Percentiles rank a stretch among this genome's conserved stretches.
phyloP scores from a whole-genome alignment of 2,329 filamentous ascomycete species.

The Samsoniella hepiali region DNA sequence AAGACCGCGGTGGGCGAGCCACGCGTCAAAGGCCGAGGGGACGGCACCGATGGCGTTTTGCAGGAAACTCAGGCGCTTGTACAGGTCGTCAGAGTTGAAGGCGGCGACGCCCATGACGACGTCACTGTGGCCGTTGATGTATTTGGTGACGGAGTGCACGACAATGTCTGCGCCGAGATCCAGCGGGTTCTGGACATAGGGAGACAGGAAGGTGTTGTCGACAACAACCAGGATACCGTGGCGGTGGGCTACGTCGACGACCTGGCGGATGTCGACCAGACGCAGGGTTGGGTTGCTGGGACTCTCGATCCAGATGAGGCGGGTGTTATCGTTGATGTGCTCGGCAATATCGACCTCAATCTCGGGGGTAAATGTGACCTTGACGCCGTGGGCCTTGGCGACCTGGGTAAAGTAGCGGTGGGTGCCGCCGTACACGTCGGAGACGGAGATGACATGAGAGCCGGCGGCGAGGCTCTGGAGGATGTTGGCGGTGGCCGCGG shows the following conservation, averaged over 20 bases:
- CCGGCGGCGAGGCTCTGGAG: conserved; percentile 88
- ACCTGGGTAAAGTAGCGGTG: conserved; percentile 99
- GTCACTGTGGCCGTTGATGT: conserved; percentile 96
- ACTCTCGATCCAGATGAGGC: conserved; percentile 92
- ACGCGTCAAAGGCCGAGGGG: conserved; percentile 92
- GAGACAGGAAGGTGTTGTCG: conserved; percentile 96
- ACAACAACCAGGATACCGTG: conserved; percentile 95
- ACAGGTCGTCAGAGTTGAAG: conserved; percentile 82
- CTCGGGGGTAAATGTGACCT: conserved; percentile 88
- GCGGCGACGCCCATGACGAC: conserved; percentile 97
- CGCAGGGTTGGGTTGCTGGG: conserved; percentile 93
- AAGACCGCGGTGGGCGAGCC: conserved; percentile 93
- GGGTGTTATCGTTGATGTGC: conserved; percentile 84
- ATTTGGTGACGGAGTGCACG: conserved; percentile 96
- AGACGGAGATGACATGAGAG: conserved; percentile 93
- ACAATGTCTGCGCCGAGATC: conserved; percentile 95
- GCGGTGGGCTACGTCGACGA: conserved; percentile 77
- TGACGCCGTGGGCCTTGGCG: conserved; percentile 87
- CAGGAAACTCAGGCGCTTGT: conserved; percentile 77
- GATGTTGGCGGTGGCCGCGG: conserved; percentile 87
- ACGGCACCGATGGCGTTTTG: conserved; percentile 98
- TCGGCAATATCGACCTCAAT: conserved; percentile 84
- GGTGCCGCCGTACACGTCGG: conserved; percentile 96
- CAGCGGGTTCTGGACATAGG: conserved; percentile 94
- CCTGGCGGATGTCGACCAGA: conserved; percentile 86